Percentiles rank a stretch among this genome's conserved stretches.
These are phyloP conservation scores for Breviolum minutum DNA, from an alignment of 73 alveolate genomes.

Conservation along the genomic window DNA sequence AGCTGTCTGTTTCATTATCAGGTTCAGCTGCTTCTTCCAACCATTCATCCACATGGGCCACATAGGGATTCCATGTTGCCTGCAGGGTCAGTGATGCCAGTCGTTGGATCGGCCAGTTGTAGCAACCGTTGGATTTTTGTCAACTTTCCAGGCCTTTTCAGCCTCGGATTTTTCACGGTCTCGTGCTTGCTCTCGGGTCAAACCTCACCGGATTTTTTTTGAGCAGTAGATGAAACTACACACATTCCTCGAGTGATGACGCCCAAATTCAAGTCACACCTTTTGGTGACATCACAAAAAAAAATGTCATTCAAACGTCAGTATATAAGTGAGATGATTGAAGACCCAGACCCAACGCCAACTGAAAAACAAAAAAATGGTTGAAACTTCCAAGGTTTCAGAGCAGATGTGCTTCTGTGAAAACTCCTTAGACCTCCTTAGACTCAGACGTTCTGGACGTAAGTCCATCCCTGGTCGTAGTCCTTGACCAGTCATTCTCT, in stretches of 20 bases:
- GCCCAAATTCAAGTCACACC: no score
- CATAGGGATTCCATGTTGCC: slow-evolving; percentile 88
- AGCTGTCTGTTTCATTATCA: slow-evolving; percentile 60
- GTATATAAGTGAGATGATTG: not conserved
- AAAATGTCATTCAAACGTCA: not conserved
- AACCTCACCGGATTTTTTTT: not conserved
- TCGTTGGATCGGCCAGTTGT: not conserved
- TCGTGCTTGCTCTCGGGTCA: slow-evolving; percentile 76
- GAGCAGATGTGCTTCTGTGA: no score
- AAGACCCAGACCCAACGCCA: not conserved
- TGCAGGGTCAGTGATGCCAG: not conserved
- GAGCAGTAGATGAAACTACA: no score
- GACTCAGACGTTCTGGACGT: slow-evolving; percentile 12
- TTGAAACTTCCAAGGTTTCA: no score
- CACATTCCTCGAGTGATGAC: no score
- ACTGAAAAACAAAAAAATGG: no score
- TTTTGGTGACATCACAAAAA: no score
- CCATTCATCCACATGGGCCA: slow-evolving; percentile 90
- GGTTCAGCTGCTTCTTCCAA: slow-evolving; percentile 86
- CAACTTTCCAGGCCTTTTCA: slow-evolving; percentile 27
- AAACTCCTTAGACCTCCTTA: no score
- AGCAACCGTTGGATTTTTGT: not conserved
- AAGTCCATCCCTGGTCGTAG: slow-evolving; percentile 9
- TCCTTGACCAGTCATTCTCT: slow-evolving; percentile 21
- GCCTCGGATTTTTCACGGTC: slow-evolving; percentile 94